These are phyloP conservation scores for Yarrowia deformans DNA, from an alignment of 805 yeast genomes.

Conservation along the genomic window DNA sequence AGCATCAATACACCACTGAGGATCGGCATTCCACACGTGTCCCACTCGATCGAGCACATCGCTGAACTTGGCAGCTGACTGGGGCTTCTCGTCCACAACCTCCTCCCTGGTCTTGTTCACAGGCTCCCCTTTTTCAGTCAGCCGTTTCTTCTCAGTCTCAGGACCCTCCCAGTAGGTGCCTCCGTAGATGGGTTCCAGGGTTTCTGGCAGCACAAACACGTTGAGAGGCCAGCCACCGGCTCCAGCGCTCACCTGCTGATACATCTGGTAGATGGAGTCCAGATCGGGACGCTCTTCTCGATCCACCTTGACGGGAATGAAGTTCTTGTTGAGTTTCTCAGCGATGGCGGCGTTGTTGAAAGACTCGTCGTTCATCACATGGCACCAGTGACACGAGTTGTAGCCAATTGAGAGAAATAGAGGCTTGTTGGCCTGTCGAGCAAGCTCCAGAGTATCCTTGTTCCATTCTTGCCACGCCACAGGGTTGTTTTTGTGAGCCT, in stretches of 20 bases:
- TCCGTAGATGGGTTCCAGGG: slow-evolving; percentile 51
- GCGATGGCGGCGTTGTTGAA: slow-evolving; percentile 48
- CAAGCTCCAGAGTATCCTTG: slow-evolving; percentile 48
- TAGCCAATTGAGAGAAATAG: slow-evolving; percentile 52
- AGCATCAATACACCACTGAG: slow-evolving; percentile 46
- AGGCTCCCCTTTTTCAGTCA: slow-evolving; percentile 18
- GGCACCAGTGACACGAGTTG: slow-evolving; percentile 53
- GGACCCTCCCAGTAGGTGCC: slow-evolving; percentile 54
- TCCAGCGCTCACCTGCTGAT: slow-evolving; percentile 51
- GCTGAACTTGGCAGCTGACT: slow-evolving; percentile 45
- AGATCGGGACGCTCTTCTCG: slow-evolving; percentile 54
- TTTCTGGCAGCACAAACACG: slow-evolving; percentile 51
- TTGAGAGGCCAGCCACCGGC: slow-evolving; percentile 55
- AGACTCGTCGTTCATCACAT: slow-evolving; percentile 51
- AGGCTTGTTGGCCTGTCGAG: slow-evolving; percentile 49
- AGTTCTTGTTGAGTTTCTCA: slow-evolving; percentile 47
- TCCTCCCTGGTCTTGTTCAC: slow-evolving; percentile 16
- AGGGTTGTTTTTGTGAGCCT: slow-evolving; percentile 48
- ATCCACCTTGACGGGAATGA: slow-evolving; percentile 52
- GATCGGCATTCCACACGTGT: slow-evolving; percentile 49
- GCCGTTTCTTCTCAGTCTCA: slow-evolving; percentile 40
- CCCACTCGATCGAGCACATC: slow-evolving; percentile 48
- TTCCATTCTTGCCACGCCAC: slow-evolving; percentile 54
- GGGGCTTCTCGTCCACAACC: slow-evolving; percentile 9
- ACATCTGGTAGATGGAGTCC: slow-evolving; percentile 52